Conservation (phyloP, 2,329 filamentous ascomycete species). For the Fusarium virguliforme region DNA sequence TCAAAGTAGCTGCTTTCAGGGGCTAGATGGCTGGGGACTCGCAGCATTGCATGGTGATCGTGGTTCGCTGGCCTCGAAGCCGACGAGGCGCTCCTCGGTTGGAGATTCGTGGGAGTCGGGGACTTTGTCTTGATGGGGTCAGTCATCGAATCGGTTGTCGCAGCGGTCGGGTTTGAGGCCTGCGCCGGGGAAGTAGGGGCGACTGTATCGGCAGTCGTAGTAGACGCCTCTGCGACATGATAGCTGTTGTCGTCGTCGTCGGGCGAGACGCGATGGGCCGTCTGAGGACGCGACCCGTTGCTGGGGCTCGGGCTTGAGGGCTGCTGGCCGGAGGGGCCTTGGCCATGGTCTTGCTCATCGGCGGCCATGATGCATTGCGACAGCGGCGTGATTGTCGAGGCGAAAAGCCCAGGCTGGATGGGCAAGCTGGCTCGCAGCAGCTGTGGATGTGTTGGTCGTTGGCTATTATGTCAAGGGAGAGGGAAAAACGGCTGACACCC, state of each 20-base stretch:
- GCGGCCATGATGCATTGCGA: slow-evolving; percentile 59
- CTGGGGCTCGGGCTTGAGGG: slow-evolving; percentile 42
- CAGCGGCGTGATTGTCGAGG: slow-evolving; percentile 39
- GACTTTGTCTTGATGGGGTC: slow-evolving; percentile 35
- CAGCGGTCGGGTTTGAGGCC: slow-evolving; percentile 26
- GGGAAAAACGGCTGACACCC: slow-evolving; percentile 34
- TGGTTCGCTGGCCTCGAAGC: slow-evolving; percentile 22
- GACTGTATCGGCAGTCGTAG: slow-evolving; percentile 35
- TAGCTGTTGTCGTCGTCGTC: slow-evolving; percentile 27
- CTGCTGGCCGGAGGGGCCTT: slow-evolving; percentile 39
- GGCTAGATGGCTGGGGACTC: slow-evolving; percentile 40
- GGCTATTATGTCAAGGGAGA: slow-evolving; percentile 27
- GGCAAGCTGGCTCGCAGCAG: slow-evolving; percentile 13
- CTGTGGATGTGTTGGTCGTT: slow-evolving; percentile 21
- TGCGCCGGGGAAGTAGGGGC: slow-evolving; percentile 31
- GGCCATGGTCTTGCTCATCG: slow-evolving; percentile 51
- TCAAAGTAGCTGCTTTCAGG: slow-evolving; percentile 63
- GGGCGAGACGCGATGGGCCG: slow-evolving; percentile 49
- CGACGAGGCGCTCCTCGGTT: slow-evolving; percentile 19
- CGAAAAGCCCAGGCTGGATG: slow-evolving; percentile 28
- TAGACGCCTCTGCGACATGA: slow-evolving; percentile 40
- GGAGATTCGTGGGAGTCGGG: slow-evolving; percentile 17
- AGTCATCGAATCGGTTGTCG: slow-evolving; percentile 38
- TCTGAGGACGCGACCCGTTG: slow-evolving; percentile 46
- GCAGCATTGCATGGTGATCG: slow-evolving; percentile 40